Base-by-base conservation (phyloP, 345 rosid species). In the Salix viminalis region DNA sequence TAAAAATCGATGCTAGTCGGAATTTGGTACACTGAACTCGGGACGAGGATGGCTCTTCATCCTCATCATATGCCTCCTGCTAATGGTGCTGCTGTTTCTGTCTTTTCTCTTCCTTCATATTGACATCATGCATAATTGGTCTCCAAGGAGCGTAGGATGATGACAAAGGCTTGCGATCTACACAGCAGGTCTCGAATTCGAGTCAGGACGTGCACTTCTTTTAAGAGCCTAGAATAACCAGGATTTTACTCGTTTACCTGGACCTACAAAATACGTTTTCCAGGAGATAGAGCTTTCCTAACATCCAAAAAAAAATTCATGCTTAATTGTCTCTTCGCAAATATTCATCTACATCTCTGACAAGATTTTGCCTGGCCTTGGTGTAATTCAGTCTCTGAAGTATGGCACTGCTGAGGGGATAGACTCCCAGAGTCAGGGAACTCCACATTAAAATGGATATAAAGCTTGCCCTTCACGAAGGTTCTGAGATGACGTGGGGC, bases 401-500 rank as follows among this genome's bases (percentile, higher is more conserved):
- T 75, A 80, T 81, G 82, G 83, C 88, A 83, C 75, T 91, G 94
- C 14, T 90, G 94, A 2, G 85, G 82, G 80, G 65, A 72, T 14
- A 92, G 66, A 13, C 34, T 19, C 24, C 82, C 76, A 0, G 90
- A 82, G 13, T 87, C 91, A 0, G 92, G 91, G 83, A 92, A 91
- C 4, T 80, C 92, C 62, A 92, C 92, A 2, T 81, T 87, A 76
- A 90, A 91, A 71, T 88, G 89, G 75, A 92, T 86, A 82, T 88
- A 91, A 19, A 88, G 78, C 82, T 91, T 91, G 65, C 97, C 96
- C 79, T 48, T 92, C 94, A 91, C 90, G 86, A 91, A 91, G 3
- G 96, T 91, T 83, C 92, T 82, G 67, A 82, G 85, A 77, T 91
- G 83, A 50, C 82, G 81, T 0, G 96, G 96, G 96, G 96, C 97